Percentiles rank a stretch among this genome's conserved stretches.
These are phyloP conservation scores for Mortierella sp. DNA, from an alignment of 371 early-diverging fungal genomes.

Conservation along the genomic window DNA sequence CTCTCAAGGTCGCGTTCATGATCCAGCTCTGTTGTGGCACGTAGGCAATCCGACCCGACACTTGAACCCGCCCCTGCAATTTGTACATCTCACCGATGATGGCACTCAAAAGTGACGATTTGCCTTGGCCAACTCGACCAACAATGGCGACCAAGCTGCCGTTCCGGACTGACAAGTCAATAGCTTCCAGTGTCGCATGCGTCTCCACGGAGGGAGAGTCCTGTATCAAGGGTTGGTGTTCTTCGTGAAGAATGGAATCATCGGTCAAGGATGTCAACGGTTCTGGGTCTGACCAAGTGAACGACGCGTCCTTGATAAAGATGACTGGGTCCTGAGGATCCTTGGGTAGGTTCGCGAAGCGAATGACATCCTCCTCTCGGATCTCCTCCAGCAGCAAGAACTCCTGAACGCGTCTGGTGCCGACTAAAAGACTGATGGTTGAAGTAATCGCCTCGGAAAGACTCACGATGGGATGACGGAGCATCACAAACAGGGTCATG, in stretches of 20 bases:
- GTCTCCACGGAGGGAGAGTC: neutral
- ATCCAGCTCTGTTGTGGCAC: constrained; percentile 70
- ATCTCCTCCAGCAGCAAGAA: constrained; percentile 44
- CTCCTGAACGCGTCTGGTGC: constrained; percentile 36
- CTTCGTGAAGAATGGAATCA: neutral
- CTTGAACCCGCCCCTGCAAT: constrained; percentile 39
- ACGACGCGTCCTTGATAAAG: constrained; percentile 60
- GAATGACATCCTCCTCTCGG: constrained; percentile 22
- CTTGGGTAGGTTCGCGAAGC: constrained; percentile 22
- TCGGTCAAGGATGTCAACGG: neutral
- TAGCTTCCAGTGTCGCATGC: constrained; percentile 24
- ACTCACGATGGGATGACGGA: constrained; percentile 27
- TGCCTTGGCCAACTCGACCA: constrained; percentile 65
- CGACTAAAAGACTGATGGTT: constrained; percentile 39
- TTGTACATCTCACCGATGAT: constrained; percentile 65
- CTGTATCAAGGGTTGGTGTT: neutral
- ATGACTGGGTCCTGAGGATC: constrained; percentile 27
- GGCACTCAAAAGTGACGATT: constrained; percentile 60
- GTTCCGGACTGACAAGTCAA: constrained; percentile 39
- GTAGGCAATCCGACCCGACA: constrained; percentile 62
- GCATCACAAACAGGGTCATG: constrained; percentile 47
- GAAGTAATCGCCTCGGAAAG: constrained; percentile 37
- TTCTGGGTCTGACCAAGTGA: constrained; percentile 63
- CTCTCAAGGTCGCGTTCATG: constrained; percentile 61
- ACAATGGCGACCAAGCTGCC: constrained; percentile 58